Conservation (phyloP, 2,329 filamentous ascomycete species). For the Xylariaceae sp. region DNA sequence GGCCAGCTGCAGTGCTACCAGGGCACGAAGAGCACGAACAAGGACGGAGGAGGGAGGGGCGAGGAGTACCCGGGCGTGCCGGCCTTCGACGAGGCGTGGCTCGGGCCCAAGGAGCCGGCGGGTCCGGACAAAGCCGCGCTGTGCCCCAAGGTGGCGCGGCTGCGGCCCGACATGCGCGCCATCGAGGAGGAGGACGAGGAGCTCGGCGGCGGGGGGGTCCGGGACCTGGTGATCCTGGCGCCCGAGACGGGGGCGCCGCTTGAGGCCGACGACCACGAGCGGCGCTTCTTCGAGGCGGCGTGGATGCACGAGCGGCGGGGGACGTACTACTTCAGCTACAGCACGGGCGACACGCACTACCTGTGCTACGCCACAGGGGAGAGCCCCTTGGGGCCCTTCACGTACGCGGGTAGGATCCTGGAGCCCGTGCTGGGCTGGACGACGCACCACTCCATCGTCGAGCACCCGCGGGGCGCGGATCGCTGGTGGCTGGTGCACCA, state of each 20-base stretch:
- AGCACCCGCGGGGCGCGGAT: constrained; percentile 62
- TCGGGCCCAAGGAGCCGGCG: constrained; percentile 51
- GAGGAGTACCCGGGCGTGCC: constrained; percentile 22
- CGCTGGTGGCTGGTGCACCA: constrained; percentile 73
- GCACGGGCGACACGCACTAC: constrained; percentile 70
- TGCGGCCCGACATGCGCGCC: constrained; percentile 58
- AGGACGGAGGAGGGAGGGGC: neutral
- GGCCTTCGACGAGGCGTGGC: constrained; percentile 46
- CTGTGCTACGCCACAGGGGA: constrained; percentile 61
- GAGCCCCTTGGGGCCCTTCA: constrained; percentile 63
- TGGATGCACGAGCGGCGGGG: constrained; percentile 69
- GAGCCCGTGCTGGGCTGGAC: constrained; percentile 77
- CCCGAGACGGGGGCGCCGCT: constrained; percentile 52
- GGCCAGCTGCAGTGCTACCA: constrained; percentile 74
- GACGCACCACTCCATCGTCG: constrained; percentile 71
- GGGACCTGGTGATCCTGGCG: constrained; percentile 58
- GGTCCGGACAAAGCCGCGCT: constrained; percentile 51
- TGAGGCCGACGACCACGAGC: constrained; percentile 59
- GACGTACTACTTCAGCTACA: constrained; percentile 70
- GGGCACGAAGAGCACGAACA: constrained; percentile 26
- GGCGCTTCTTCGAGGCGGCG: constrained; percentile 72
- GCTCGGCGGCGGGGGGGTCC: too few relatives aligned
- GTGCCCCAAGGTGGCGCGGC: constrained; percentile 56
- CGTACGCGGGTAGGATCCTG: constrained; percentile 61
- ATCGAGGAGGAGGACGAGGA: constrained; percentile 47